These are phyloP conservation scores for Penicillium sp. DNA, from an alignment of 2,329 filamentous ascomycete genomes.

Conservation along the genomic window DNA sequence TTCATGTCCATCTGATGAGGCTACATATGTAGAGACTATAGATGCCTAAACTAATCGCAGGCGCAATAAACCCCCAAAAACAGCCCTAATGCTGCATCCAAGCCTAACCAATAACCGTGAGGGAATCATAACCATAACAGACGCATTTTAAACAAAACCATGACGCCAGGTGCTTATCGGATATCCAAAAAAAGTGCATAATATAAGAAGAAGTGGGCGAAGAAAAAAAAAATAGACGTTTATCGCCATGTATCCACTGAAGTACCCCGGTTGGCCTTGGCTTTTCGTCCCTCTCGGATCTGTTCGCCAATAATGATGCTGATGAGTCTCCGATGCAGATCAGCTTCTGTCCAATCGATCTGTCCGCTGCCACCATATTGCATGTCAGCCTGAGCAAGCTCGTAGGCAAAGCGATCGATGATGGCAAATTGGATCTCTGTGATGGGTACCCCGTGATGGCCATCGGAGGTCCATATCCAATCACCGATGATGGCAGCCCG, in stretches of 20 bases:
- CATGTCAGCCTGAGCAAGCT: slow-evolving; percentile 35
- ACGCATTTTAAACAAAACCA: slow-evolving; percentile 14
- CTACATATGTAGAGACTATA: background rate
- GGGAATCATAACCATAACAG: slow-evolving; percentile 17
- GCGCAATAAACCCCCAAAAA: slow-evolving; percentile 5
- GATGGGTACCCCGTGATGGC: slow-evolving; percentile 39
- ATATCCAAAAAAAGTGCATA: slow-evolving; percentile 10
- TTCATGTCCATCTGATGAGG: slow-evolving; percentile 3
- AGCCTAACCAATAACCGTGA: slow-evolving; percentile 14
- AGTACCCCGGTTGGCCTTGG: slow-evolving; percentile 23
- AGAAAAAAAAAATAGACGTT: slow-evolving; percentile 8
- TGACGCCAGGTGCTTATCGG: slow-evolving; percentile 12
- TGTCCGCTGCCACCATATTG: slow-evolving; percentile 37
- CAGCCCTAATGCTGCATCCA: slow-evolving; percentile 11
- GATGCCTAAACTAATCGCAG: background rate
- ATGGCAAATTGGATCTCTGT: slow-evolving; percentile 44
- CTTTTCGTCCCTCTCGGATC: slow-evolving; percentile 41
- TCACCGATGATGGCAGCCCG: slow-evolving; percentile 42
- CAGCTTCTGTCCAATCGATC: slow-evolving; percentile 45
- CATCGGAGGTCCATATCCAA: slow-evolving; percentile 44
- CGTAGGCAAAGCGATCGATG: slow-evolving; percentile 40
- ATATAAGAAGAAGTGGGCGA: slow-evolving; percentile 6
- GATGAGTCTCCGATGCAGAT: slow-evolving; percentile 44
- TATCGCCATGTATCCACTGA: slow-evolving; percentile 30
- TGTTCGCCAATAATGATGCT: slow-evolving; percentile 49